Evolutionary conservation across 2,329 filamentous ascomycete genomes (phyloP).

Genomic region (Knufia fluminis): DNA sequence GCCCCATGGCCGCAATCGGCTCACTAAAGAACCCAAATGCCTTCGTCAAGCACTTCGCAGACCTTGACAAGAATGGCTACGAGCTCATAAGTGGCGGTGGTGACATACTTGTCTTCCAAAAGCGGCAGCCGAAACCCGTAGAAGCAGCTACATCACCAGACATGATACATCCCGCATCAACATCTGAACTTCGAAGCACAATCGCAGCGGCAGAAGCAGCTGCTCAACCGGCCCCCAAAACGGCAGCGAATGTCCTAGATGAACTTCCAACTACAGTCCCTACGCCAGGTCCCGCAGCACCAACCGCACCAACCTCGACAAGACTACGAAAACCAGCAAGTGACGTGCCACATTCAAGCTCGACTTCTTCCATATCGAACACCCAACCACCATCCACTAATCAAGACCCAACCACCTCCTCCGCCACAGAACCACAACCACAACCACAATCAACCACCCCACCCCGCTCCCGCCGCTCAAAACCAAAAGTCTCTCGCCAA

Average conservation of each 20-base stretch:
- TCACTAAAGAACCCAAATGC: constrained; percentile 33
- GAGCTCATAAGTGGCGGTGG: constrained; percentile 34
- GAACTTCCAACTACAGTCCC: constrained; percentile 15
- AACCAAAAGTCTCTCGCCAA: constrained; percentile 15
- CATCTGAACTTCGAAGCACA: constrained; percentile 1
- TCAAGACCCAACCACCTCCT: constrained; percentile 1
- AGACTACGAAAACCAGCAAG: background rate
- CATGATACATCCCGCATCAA: background rate
- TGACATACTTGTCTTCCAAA: constrained; percentile 25
- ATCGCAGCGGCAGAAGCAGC: constrained; percentile 7
- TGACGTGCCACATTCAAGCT: background rate
- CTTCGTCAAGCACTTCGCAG: constrained; percentile 33
- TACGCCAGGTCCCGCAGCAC: constrained; percentile 15
- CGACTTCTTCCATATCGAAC: background rate
- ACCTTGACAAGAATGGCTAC: constrained; percentile 33
- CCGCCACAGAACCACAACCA: background rate
- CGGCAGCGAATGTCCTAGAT: constrained; percentile 17
- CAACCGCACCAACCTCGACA: constrained; percentile 12
- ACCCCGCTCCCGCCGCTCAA: background rate
- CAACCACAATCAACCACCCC: background rate
- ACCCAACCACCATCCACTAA: constrained; percentile 4
- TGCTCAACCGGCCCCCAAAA: constrained; percentile 5
- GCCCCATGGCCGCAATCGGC: constrained; percentile 29
- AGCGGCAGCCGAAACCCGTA: constrained; percentile 8
- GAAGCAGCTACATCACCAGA: background rate